A percentile compares a stretch with the other conserved stretches of the same genome.
These are phyloP conservation scores for Hydnum rufescens DNA, from an alignment of 768 basidiomycete genomes.

Conservation along the genomic window DNA sequence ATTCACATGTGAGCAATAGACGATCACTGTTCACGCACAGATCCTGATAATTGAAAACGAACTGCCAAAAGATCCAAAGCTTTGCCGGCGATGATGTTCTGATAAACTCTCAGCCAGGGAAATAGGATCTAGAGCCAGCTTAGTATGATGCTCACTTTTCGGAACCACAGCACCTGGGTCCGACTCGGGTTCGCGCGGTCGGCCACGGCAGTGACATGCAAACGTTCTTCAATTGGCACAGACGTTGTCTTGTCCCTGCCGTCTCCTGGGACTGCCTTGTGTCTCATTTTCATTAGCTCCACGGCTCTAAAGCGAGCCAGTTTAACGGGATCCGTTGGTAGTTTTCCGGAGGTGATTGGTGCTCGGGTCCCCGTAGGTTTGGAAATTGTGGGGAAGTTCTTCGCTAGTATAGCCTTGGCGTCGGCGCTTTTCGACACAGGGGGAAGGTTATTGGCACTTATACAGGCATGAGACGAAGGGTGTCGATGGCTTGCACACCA, in stretches of 20 bases:
- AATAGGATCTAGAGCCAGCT: background rate
- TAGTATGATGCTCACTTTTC: constrained; percentile 30
- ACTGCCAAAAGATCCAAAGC: background rate
- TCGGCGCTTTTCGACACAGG: constrained; percentile 22
- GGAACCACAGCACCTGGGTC: constrained; percentile 45
- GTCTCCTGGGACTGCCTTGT: constrained; percentile 43
- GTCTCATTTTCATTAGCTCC: constrained; percentile 56
- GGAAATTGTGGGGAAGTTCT: constrained; percentile 25
- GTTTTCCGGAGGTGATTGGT: constrained; percentile 15
- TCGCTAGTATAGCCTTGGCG: constrained; percentile 34
- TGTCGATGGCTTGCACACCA: constrained; percentile 39
- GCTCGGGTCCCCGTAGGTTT: background rate
- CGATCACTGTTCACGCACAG: no score
- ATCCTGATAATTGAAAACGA: no score
- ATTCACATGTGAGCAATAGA: no score
- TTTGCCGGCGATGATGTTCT: background rate
- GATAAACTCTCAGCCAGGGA: background rate
- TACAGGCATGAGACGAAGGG: constrained; percentile 39
- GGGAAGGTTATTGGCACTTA: constrained; percentile 12
- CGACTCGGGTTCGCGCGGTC: constrained; percentile 16
- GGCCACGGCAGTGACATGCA: constrained; percentile 32
- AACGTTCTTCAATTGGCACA: constrained; percentile 30
- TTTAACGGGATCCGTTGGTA: constrained; percentile 32
- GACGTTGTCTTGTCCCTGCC: constrained; percentile 30
- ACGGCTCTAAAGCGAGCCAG: constrained; percentile 35